Base-by-base conservation (phyloP, 306 rosid species). In the Betula pendula region DNA sequence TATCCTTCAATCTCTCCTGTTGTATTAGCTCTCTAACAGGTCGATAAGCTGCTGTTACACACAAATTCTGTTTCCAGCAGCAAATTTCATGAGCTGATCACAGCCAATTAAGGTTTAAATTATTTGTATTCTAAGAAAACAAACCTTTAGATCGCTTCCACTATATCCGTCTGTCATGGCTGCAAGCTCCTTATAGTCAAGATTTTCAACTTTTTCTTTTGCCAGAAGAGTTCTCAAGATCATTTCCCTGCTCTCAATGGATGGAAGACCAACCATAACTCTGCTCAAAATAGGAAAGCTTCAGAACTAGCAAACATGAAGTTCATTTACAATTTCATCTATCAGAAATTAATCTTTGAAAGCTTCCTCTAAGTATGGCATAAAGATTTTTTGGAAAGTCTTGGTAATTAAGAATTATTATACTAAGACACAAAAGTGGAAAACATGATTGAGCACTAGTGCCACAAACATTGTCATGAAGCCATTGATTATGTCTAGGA, bases 121-220 rank as follows among this genome's bases (percentile, higher is more conserved):
- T 68, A 72, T 40, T 63, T 73, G 59, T 75, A 74, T 5, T 31
- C 53, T 20, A 45, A 56, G 55, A 52, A 86, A 71, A 43, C 75
- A 72, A 60, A 92, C 99, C 97, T 92, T 95, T 11, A 95, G 97
- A 81, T 95, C 99, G 78, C 97, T 95, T 78, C 97, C 97, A 82
- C 89, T 95, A 48, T 76, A 95, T 68, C 99, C 99, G 81, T 90
- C 93, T 17, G 96, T 92, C 87, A 90, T 88, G 65, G 72, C 20
- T 68, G 96, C 93, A 24, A 92, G 96, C 79, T 88, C 97, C 79
- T 90, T 90, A 51, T 84, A 92, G 85, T 90, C 93, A 4, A 92
- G 68, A 82, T 81, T 81, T 72, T 90, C 89, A 15, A 82, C 85
- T 27, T 83, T 87, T 81, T 90, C 97, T 83, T 90, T 87, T 55